Conservation (phyloP, 139 green algal genomes). For the Deuterostichococcus epilithicus region DNA sequence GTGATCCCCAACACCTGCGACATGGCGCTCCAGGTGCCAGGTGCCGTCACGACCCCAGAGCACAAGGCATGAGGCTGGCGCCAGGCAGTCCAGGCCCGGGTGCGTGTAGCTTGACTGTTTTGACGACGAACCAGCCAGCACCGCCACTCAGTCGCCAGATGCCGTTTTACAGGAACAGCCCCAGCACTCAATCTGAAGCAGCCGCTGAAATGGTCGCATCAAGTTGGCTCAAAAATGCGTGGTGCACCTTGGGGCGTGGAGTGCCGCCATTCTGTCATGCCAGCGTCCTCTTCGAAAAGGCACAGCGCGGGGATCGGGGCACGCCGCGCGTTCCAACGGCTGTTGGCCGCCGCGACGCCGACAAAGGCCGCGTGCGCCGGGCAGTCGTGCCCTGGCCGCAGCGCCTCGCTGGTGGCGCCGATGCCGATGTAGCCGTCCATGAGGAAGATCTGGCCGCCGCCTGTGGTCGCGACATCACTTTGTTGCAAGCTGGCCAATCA, state of each 20-base stretch:
- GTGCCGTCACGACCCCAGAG: too few species aligned
- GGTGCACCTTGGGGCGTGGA: neutral
- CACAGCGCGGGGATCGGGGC: neutral
- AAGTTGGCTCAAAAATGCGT: neutral
- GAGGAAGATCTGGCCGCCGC: neutral
- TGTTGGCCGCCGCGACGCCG: neutral
- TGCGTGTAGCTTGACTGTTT: too few species aligned
- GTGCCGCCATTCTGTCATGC: neutral
- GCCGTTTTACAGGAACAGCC: neutral
- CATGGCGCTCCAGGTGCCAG: too few species aligned
- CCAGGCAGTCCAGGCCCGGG: too few species aligned
- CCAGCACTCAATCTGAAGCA: neutral
- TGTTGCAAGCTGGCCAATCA: neutral
- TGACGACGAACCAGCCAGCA: neutral
- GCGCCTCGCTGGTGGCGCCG: neutral
- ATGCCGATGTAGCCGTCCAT: conserved; percentile 3
- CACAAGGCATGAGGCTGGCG: too few species aligned
- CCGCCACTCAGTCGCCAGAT: neutral
- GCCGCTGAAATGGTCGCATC: neutral
- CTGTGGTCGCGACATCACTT: neutral
- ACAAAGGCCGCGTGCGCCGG: neutral
- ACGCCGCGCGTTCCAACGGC: neutral
- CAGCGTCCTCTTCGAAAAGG: neutral
- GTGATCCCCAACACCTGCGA: too few species aligned
- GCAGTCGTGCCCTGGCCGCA: neutral